phyloP scores from a whole-genome alignment of 2,329 filamentous ascomycete genomes.

The Xylariaceae sp. region DNA sequence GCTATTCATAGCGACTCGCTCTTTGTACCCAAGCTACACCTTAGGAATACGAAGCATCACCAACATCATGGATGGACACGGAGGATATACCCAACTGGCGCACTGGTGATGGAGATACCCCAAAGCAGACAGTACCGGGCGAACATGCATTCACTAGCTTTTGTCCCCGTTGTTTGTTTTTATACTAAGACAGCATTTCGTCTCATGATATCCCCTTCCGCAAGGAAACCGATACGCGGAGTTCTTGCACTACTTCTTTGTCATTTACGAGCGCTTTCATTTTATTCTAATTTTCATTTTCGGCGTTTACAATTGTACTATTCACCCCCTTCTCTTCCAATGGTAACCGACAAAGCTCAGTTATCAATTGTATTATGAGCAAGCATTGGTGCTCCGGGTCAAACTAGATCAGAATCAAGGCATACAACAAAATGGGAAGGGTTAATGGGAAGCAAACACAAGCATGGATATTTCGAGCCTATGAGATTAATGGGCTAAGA shows the following conservation, averaged over 20 bases:
- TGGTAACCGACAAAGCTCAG: constrained; percentile 8
- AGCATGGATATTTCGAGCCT: background rate
- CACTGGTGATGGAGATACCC: constrained; percentile 7
- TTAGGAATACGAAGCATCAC: background rate
- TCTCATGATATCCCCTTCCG: background rate
- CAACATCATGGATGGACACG: background rate
- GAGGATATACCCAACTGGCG: constrained; percentile 20
- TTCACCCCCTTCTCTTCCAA: background rate
- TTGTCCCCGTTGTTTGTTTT: background rate
- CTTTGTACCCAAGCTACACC: background rate
- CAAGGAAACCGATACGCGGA: background rate
- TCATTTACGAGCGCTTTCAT: background rate
- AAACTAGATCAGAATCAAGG: constrained; percentile 12
- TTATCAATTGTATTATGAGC: constrained; percentile 16
- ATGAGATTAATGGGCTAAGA: constrained; percentile 6
- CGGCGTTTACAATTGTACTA: background rate
- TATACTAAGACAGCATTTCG: background rate
- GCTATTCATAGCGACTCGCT: too few species aligned
- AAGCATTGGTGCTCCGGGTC: constrained; percentile 3
- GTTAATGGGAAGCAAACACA: background rate
- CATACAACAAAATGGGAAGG: constrained; percentile 3
- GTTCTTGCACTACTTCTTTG: too few species aligned
- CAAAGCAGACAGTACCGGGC: background rate
- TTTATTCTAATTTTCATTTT: background rate
- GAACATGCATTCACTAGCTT: background rate